phyloP scores from a whole-genome alignment of 371 early-diverging fungal genomes.

The Mucor indicus region DNA sequence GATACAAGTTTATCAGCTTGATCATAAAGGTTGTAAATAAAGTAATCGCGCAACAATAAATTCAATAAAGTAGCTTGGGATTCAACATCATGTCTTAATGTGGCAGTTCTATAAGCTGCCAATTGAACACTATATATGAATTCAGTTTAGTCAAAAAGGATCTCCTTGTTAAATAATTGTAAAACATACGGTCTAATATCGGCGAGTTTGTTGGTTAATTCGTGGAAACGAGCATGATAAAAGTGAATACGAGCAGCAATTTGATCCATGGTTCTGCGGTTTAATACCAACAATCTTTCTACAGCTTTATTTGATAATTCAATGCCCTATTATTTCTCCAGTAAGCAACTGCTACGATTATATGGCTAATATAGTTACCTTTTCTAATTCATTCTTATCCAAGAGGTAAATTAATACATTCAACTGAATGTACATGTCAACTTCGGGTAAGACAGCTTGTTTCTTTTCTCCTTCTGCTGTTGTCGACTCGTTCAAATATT shows the following conservation, averaged over 20 bases:
- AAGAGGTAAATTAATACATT: constrained; percentile 78
- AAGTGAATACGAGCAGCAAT: constrained; percentile 89
- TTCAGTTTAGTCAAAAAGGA: background rate
- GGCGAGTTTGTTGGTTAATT: constrained; percentile 65
- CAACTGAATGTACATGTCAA: constrained; percentile 81
- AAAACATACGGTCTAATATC: constrained; percentile 80
- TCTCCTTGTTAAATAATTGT: too few relatives aligned
- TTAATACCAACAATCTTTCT: constrained; percentile 57
- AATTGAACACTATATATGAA: constrained; percentile 60
- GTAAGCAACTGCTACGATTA: too few relatives aligned
- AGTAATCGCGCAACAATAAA: constrained; percentile 84
- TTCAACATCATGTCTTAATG: constrained; percentile 87
- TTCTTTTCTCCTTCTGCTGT: constrained; percentile 25
- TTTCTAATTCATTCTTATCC: constrained; percentile 71
- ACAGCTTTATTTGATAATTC: constrained; percentile 65
- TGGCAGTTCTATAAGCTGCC: constrained; percentile 87
- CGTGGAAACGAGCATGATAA: constrained; percentile 89
- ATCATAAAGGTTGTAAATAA: constrained; percentile 89
- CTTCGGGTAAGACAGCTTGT: constrained; percentile 74
- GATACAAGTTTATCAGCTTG: constrained; percentile 95
- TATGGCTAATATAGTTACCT: constrained; percentile 41
- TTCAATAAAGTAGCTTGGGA: constrained; percentile 86
- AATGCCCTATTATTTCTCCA: constrained; percentile 56
- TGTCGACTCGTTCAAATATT: constrained; percentile 40
- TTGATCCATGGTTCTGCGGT: constrained; percentile 90